phyloP scores from a whole-genome alignment of 192 early-diverging fungal genomes.

The Linnemannia schmuckeri region DNA sequence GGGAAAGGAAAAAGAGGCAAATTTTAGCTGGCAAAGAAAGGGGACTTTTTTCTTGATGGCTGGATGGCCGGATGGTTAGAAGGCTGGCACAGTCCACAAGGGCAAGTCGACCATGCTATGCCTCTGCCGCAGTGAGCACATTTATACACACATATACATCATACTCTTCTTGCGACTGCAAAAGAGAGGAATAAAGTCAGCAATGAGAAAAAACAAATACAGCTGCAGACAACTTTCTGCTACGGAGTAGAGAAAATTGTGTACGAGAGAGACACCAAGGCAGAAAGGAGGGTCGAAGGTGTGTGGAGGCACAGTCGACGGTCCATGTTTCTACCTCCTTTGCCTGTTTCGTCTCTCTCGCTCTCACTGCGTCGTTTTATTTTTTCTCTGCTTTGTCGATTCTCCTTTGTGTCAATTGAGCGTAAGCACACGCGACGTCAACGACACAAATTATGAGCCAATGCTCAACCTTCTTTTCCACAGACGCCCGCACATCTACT shows the following conservation, averaged over 20 bases:
- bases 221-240: background rate
- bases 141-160: background rate
- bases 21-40: background rate
- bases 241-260: background rate
- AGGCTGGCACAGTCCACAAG: background rate
- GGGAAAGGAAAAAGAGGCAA: background rate
- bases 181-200: background rate
- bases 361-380: background rate
- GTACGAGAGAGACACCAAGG: background rate
- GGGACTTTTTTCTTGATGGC: background rate
- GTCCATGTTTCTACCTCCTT: background rate
- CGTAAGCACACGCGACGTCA: background rate
- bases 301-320: background rate
- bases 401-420: background rate
- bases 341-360: background rate
- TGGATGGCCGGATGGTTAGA: background rate
- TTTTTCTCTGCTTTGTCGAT: background rate
- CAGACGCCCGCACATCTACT: background rate
- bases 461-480: background rate
- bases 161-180: too few relatives aligned
- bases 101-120: background rate
- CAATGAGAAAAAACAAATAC: background rate
- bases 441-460: background rate
- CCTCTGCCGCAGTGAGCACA: conserved; percentile 7
- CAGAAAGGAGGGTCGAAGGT: background rate